Conservation (phyloP, 2,329 filamentous ascomycete genomes). For the Clarireedia sp. region DNA sequence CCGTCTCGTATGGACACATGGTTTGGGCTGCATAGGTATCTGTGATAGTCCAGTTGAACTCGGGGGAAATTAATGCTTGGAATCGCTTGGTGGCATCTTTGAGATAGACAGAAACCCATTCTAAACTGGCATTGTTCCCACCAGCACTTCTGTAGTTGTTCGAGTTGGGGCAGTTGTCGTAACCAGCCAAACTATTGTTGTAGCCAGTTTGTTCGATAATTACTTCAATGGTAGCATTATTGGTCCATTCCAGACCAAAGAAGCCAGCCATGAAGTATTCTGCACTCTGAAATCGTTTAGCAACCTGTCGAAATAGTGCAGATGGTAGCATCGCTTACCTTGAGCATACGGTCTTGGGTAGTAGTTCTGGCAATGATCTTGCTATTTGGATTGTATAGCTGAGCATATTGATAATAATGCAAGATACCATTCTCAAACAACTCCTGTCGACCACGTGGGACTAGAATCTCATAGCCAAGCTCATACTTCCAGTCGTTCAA, state of each 20-base stretch:
- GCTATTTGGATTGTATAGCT: slow-evolving; percentile 61
- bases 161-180: slow-evolving; percentile 57
- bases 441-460: slow-evolving; percentile 65
- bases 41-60: slow-evolving; percentile 54
- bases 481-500: slow-evolving; percentile 61
- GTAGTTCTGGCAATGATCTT: slow-evolving; percentile 70
- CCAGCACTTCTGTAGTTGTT: slow-evolving; percentile 37
- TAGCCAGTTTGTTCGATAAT: slow-evolving; percentile 56
- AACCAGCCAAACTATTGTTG: slow-evolving; percentile 66
- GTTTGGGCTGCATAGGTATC: slow-evolving; percentile 62
- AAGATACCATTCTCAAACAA: slow-evolving; percentile 62
- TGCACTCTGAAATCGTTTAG: slow-evolving; percentile 33
- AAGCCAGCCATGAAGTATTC: slow-evolving; percentile 75
- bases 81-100: slow-evolving; percentile 54
- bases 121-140: slow-evolving; percentile 44
- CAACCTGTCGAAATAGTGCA: neutral
- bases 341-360: slow-evolving; percentile 69
- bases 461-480: slow-evolving; percentile 63
- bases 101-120: slow-evolving; percentile 61
- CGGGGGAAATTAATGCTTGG: slow-evolving; percentile 40
- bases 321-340: slow-evolving; percentile 37
- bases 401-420: slow-evolving; percentile 50
- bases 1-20: slow-evolving; percentile 70
- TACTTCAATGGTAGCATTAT: slow-evolving; percentile 64
- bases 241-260: slow-evolving; percentile 66